Conservation (phyloP, 2,329 filamentous ascomycete species). For the Paecilomyces formosus region DNA sequence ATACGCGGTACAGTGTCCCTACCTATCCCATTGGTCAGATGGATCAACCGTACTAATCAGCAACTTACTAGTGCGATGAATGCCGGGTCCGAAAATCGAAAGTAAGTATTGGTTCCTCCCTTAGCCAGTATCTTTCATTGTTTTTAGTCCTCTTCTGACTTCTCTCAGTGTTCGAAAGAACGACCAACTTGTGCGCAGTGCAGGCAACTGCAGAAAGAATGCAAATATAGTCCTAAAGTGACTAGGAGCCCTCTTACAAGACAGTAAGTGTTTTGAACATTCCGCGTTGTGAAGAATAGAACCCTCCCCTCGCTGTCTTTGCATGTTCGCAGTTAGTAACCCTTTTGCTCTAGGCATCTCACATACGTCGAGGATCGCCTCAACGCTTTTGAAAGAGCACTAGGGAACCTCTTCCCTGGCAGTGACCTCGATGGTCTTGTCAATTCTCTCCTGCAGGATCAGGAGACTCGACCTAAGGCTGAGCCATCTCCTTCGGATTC, state of each 20-base stretch:
- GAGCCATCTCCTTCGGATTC: slow-evolving; percentile 27
- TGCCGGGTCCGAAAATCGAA: slow-evolving; percentile 33
- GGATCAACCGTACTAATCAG: background rate
- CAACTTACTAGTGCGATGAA: slow-evolving; percentile 28
- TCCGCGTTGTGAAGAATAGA: background rate
- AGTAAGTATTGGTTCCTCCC: slow-evolving; percentile 15
- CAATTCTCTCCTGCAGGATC: slow-evolving; percentile 29
- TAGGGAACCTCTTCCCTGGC: slow-evolving; percentile 30
- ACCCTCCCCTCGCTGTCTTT: background rate
- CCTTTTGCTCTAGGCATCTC: slow-evolving; percentile 20
- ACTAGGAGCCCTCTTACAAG: slow-evolving; percentile 34
- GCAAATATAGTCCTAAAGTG: slow-evolving; percentile 36
- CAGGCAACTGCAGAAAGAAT: slow-evolving; percentile 31
- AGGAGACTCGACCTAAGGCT: slow-evolving; percentile 21
- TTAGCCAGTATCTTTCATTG: background rate
- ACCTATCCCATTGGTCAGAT: background rate
- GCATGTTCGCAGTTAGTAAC: background rate
- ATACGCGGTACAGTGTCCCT: slow-evolving; percentile 26
- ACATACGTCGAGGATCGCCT: slow-evolving; percentile 34
- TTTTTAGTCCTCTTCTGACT: background rate
- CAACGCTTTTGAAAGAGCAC: slow-evolving; percentile 29
- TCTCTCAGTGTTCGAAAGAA: slow-evolving; percentile 33
- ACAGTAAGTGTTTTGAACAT: slow-evolving; percentile 22
- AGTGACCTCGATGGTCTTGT: slow-evolving; percentile 33
- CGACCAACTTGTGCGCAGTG: slow-evolving; percentile 32